Base-by-base conservation (phyloP, 768 basidiomycete species). In the Lactarius trivialis region DNA sequence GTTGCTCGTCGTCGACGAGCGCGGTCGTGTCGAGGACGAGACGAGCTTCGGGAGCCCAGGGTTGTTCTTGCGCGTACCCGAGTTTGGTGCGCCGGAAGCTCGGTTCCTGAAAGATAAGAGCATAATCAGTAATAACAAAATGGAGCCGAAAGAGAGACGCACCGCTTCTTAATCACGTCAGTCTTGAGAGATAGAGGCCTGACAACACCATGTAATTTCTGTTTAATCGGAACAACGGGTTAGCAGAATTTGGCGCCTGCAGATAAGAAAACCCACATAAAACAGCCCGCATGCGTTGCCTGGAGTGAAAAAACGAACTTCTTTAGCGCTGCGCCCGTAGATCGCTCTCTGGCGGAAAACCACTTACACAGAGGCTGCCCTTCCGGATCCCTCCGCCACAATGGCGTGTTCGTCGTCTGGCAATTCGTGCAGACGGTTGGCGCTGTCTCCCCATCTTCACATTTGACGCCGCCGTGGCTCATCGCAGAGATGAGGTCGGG, bases 111-210 rank as follows among this genome's bases (percentile, higher is more conserved):
- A 28, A 58, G 57, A 57, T 61, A 65, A 65, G 56, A 53, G 54
- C 19, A 17, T 45, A 57, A 55, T 69, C 54, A 68, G 59, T 17
- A 15, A 41, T 41, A 41, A 41, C 39, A 21, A 30, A 32, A 39
- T 33, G 19, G 26, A 39, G 37, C 15, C 54, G 48, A 45, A 36
- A 48, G 33, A 41, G 59, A 56, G 70, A 43, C 70, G 14, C 58
- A 91, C 91, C 91, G 80, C 78, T 97, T 98, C 85, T 98, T 97
- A 76, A 96, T 97, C 51, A 95, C 89, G 72, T 98, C 93, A 48
- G 95, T 98, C 81, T 97, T 97, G 64, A 98, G 81, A 41, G 93
- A 95, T 66, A 96, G 77, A 8, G 96, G 96, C 58, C 96, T 83
- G 7, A 94, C 91, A 55, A 98, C 94, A 52, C 93, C 93, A 70